Percentiles rank a stretch among this genome's conserved stretches.
These are phyloP conservation scores for Mortierella sp. DNA, from an alignment of 371 early-diverging fungal genomes.

Conservation along the genomic window DNA sequence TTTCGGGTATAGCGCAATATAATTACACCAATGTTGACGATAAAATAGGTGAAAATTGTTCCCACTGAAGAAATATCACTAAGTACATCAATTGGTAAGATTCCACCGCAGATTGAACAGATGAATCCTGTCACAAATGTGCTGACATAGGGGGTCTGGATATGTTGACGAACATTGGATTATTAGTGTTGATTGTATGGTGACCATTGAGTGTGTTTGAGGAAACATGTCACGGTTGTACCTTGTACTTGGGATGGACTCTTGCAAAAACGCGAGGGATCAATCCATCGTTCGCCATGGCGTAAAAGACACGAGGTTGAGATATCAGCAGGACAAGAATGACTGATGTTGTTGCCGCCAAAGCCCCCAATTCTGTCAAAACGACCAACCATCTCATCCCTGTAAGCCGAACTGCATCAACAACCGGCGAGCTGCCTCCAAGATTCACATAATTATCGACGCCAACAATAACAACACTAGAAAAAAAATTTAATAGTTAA, in stretches of 20 bases:
- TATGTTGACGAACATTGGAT: slow-evolving; percentile 54
- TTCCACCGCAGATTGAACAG: slow-evolving; percentile 76
- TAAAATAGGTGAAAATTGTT: slow-evolving; percentile 88
- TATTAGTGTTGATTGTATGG: background rate
- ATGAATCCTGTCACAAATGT: slow-evolving; percentile 79
- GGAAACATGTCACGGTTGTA: background rate
- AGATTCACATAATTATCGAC: slow-evolving; percentile 72
- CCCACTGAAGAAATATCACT: slow-evolving; percentile 91
- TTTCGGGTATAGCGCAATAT: slow-evolving; percentile 83
- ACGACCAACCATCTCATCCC: slow-evolving; percentile 78
- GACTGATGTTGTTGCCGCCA: slow-evolving; percentile 85
- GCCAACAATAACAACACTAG: slow-evolving; percentile 83
- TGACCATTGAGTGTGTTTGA: background rate
- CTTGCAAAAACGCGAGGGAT: slow-evolving; percentile 80
- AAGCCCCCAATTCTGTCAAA: slow-evolving; percentile 81
- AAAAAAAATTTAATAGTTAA: background rate
- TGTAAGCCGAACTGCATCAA: slow-evolving; percentile 70
- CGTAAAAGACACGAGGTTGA: slow-evolving; percentile 91
- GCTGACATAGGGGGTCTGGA: slow-evolving; percentile 83
- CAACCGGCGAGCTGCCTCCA: slow-evolving; percentile 71
- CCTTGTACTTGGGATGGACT: slow-evolving; percentile 64
- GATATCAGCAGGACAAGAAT: slow-evolving; percentile 80
- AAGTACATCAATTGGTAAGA: slow-evolving; percentile 86
- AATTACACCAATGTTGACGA: slow-evolving; percentile 83
- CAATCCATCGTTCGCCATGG: slow-evolving; percentile 91